Evolutionary conservation across 768 basidiomycete species (phyloP).

Genomic region (Boletus reticulatus): DNA sequence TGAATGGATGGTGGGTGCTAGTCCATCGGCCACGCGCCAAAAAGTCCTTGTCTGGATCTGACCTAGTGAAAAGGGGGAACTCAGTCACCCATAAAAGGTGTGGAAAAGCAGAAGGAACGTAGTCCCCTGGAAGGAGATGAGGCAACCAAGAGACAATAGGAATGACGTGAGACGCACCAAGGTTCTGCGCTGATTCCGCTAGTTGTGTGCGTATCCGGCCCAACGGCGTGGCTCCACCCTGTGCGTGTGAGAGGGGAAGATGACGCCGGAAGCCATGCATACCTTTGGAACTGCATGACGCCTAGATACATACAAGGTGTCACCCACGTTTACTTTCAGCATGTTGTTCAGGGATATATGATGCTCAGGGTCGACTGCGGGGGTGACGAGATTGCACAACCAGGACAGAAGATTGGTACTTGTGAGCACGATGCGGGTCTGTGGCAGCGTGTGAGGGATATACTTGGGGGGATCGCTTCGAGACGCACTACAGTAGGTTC

Average conservation of each 20-base stretch:
- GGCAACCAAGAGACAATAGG: background rate
- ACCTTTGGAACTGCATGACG: constrained; percentile 55
- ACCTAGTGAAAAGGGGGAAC: constrained; percentile 87
- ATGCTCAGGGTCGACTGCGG: constrained; percentile 25
- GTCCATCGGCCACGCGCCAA: constrained; percentile 87
- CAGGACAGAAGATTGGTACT: constrained; percentile 44
- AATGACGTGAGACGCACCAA: constrained; percentile 44
- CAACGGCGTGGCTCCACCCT: constrained; percentile 87
- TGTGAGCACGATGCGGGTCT: constrained; percentile 54
- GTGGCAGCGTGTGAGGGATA: constrained; percentile 14
- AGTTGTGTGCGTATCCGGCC: constrained; percentile 69
- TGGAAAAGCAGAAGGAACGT: constrained; percentile 53
- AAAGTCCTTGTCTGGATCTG: constrained; percentile 85
- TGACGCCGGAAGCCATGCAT: constrained; percentile 18
- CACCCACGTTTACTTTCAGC: constrained; percentile 46
- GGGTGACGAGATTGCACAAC: constrained; percentile 37
- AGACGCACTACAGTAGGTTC: constrained; percentile 29
- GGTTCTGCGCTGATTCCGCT: constrained; percentile 60
- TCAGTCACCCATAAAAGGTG: constrained; percentile 96
- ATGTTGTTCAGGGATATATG: constrained; percentile 37
- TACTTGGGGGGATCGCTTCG: background rate
- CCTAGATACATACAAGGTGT: constrained; percentile 57
- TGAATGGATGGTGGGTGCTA: constrained; percentile 94
- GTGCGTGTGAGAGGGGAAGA: constrained; percentile 21
- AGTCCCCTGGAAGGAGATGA: constrained; percentile 46